A percentile compares a stretch with the other conserved stretches of the same genome.
Conservation (phyloP, 2,329 filamentous ascomycete genomes). For the Bisporella sp. region DNA sequence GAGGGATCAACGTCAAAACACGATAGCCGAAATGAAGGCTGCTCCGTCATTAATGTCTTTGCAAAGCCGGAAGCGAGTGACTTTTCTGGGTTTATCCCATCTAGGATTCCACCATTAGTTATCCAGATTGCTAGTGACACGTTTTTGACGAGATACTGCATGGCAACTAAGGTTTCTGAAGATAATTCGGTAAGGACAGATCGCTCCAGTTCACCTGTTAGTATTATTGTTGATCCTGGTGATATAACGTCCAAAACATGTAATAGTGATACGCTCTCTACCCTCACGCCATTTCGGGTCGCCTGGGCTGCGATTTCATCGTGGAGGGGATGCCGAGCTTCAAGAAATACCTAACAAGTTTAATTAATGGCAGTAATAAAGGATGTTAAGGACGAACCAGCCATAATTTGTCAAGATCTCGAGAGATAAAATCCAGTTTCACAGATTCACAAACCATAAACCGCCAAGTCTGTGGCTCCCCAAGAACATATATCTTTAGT, state of each 20-base stretch:
- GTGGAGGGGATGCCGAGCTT: not conserved
- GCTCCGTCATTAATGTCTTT: not conserved
- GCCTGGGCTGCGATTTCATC: not conserved
- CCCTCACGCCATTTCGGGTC: not conserved
- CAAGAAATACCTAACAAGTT: not conserved
- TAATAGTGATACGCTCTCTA: not conserved
- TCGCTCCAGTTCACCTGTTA: not conserved
- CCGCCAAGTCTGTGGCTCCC: not conserved
- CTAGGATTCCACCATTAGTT: not conserved
- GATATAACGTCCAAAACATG: not conserved
- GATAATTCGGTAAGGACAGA: not conserved
- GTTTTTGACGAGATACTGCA: not conserved
- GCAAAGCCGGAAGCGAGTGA: not conserved
- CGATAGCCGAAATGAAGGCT: not conserved
- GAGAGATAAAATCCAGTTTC: not conserved
- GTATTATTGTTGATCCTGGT: not conserved
- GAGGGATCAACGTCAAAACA: constrained; percentile 5
- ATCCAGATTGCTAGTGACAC: not conserved
- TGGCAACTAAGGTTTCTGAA: not conserved
- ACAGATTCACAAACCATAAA: not conserved
- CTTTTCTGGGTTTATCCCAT: not conserved
- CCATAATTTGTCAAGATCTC: not conserved
- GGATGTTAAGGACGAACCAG: not conserved
- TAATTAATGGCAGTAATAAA: not conserved
- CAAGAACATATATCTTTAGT: not conserved